A percentile compares a stretch with the other conserved stretches of the same genome.
Conservation (phyloP, 2,329 filamentous ascomycete genomes). For the Rhytidhysteron rufulum region DNA sequence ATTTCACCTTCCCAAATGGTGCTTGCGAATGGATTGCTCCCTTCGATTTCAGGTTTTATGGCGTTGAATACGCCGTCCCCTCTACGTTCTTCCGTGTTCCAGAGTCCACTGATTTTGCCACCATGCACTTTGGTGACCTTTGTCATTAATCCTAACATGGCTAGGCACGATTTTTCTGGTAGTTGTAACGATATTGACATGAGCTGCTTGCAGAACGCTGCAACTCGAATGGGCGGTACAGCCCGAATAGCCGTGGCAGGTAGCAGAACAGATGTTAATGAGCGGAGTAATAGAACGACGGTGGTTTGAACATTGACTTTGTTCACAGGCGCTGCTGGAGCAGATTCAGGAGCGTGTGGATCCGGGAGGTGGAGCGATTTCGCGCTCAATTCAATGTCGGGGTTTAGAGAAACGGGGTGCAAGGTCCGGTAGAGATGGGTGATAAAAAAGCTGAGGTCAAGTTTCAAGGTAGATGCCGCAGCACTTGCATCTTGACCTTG, state of each 20-base stretch:
- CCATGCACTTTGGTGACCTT: conserved; percentile 79
- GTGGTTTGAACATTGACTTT: conserved; percentile 95
- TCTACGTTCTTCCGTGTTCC: conserved; percentile 90
- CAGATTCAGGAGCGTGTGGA: conserved; percentile 49
- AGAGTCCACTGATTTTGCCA: conserved; percentile 77
- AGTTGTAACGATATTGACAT: conserved; percentile 77
- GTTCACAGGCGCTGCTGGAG: conserved; percentile 45
- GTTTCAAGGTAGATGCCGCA: conserved; percentile 72
- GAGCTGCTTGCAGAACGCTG: conserved; percentile 89
- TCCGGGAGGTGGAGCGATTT: conserved; percentile 70
- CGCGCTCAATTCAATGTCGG: conserved; percentile 78
- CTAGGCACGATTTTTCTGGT: conserved; percentile 83
- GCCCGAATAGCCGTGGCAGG: conserved; percentile 69
- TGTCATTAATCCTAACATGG: conserved; percentile 71
- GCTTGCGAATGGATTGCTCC: conserved; percentile 82
- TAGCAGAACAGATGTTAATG: conserved; percentile 75
- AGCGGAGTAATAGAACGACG: conserved; percentile 84
- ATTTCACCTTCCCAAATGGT: conserved; percentile 95
- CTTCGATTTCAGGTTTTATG: conserved; percentile 66
- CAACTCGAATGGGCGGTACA: conserved; percentile 78
- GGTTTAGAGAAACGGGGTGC: conserved; percentile 71
- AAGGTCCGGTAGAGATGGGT: conserved; percentile 88
- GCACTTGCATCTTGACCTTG: conserved; percentile 90
- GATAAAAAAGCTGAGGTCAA: conserved; percentile 94
- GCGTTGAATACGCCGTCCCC: conserved; percentile 86